phyloP scores from a whole-genome alignment of 2,329 filamentous ascomycete genomes.

The Penicillium thymicola region DNA sequence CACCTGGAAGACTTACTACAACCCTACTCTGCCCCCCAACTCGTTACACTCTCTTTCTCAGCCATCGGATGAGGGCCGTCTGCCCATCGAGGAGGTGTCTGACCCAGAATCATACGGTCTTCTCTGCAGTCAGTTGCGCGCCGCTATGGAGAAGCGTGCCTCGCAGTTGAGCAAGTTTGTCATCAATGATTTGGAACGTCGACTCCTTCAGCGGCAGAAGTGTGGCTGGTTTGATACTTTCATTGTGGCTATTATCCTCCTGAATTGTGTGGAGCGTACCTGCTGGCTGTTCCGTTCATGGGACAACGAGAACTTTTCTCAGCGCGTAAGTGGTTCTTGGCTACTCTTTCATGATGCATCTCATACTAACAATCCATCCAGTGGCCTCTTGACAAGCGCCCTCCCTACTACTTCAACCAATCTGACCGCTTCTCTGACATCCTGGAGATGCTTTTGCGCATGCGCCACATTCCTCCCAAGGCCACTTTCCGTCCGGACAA shows the following conservation, averaged over 20 bases:
- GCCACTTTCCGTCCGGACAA: slow-evolving; percentile 37
- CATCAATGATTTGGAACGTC: slow-evolving; percentile 59
- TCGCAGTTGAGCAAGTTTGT: slow-evolving; percentile 51
- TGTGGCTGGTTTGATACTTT: slow-evolving; percentile 58
- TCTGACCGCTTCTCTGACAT: slow-evolving; percentile 58
- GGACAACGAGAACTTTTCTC: slow-evolving; percentile 43
- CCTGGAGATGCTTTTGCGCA: slow-evolving; percentile 56
- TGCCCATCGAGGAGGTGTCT: slow-evolving; percentile 39
- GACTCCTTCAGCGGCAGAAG: slow-evolving; percentile 57
- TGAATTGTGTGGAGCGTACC: slow-evolving; percentile 59
- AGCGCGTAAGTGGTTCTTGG: slow-evolving; percentile 29
- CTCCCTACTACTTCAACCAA: slow-evolving; percentile 52
- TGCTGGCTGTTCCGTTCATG: slow-evolving; percentile 56
- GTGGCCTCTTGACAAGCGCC: slow-evolving; percentile 56
- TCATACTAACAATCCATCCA: slow-evolving; percentile 15
- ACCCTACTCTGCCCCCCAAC: slow-evolving; percentile 40
- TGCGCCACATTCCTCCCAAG: slow-evolving; percentile 50
- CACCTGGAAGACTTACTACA: slow-evolving; percentile 50
- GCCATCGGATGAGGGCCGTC: slow-evolving; percentile 39
- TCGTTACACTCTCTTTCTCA: slow-evolving; percentile 38
- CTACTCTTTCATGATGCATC: background rate
- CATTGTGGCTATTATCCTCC: slow-evolving; percentile 56
- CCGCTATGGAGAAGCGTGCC: slow-evolving; percentile 55
- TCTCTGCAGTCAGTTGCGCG: slow-evolving; percentile 54
- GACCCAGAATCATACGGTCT: slow-evolving; percentile 48